These are phyloP conservation scores for Kwoniella bestiolae DNA, from an alignment of 768 basidiomycete genomes.

Conservation along the genomic window DNA sequence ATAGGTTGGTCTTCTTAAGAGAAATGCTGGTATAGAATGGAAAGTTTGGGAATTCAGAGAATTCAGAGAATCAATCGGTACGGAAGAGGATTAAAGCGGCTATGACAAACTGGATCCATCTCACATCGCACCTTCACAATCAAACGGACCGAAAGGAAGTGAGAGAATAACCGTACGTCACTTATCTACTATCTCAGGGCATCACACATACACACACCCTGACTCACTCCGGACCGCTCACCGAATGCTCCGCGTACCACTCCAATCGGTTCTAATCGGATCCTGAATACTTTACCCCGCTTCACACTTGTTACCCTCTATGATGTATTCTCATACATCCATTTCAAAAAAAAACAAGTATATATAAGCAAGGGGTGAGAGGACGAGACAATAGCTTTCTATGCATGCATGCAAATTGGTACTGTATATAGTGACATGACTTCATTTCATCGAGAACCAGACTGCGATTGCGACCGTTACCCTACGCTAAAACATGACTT, in stretches of 20 bases:
- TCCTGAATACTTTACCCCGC: background rate
- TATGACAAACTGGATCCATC: background rate
- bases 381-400: background rate
- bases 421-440: background rate
- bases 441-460: background rate
- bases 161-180: slow-evolving; percentile 11
- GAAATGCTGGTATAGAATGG: background rate
- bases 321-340: background rate
- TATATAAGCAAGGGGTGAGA: background rate
- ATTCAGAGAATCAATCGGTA: background rate
- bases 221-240: background rate
- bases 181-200: background rate
- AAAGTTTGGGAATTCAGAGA: background rate
- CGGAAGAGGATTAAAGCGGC: background rate
- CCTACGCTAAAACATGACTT: slow-evolving; percentile 1
- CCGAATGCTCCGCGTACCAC: background rate
- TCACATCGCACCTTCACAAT: background rate
- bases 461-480: background rate
- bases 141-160: background rate
- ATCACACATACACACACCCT: background rate
- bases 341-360: background rate
- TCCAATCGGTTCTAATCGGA: slow-evolving; percentile 8
- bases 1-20: no score
- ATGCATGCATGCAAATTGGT: slow-evolving; percentile 5
- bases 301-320: background rate